Conservation (phyloP, 257 asterid species). For the Plantago major region DNA sequence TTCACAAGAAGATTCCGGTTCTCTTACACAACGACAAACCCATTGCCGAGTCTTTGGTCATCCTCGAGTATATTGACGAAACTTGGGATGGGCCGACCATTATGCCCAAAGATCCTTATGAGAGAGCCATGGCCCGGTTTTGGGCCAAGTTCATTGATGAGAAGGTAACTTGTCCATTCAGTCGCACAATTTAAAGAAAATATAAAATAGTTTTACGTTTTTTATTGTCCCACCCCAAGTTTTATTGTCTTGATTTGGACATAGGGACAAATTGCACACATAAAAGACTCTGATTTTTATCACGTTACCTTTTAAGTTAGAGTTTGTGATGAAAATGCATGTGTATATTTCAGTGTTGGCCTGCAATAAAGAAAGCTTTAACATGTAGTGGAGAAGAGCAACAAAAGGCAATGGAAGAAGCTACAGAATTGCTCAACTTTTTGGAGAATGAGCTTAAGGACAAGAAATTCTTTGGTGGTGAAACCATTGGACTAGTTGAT, state of each 20-base stretch:
- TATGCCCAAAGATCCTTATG: slow-evolving; percentile 27
- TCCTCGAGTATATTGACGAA: slow-evolving; percentile 39
- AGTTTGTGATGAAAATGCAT: background rate
- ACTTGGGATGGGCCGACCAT: slow-evolving; percentile 25
- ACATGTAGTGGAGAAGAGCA: slow-evolving; percentile 25
- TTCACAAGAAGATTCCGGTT: slow-evolving; percentile 26
- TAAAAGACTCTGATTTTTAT: too few species aligned
- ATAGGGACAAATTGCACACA: too few species aligned
- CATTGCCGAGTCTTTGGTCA: slow-evolving; percentile 24
- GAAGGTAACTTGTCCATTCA: slow-evolving; percentile 21
- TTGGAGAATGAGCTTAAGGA: slow-evolving; percentile 28
- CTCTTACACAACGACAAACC: slow-evolving; percentile 29
- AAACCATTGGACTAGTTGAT: slow-evolving; percentile 28
- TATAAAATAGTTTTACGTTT: too few species aligned
- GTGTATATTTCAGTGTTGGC: slow-evolving; percentile 15
- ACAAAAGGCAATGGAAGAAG: slow-evolving; percentile 31
- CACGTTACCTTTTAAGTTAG: too few species aligned
- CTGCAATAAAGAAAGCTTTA: slow-evolving; percentile 22
- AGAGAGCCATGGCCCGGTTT: slow-evolving; percentile 30
- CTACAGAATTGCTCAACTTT: slow-evolving; percentile 17
- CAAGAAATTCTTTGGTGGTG: slow-evolving; percentile 26
- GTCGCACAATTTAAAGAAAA: too few species aligned
- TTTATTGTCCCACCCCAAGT: too few species aligned
- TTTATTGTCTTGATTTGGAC: too few species aligned
- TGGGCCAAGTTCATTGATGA: slow-evolving; percentile 34